Evolutionary conservation across 1,139 yeast genomes (phyloP).

Genomic region (Torulaspora globosa): DNA sequence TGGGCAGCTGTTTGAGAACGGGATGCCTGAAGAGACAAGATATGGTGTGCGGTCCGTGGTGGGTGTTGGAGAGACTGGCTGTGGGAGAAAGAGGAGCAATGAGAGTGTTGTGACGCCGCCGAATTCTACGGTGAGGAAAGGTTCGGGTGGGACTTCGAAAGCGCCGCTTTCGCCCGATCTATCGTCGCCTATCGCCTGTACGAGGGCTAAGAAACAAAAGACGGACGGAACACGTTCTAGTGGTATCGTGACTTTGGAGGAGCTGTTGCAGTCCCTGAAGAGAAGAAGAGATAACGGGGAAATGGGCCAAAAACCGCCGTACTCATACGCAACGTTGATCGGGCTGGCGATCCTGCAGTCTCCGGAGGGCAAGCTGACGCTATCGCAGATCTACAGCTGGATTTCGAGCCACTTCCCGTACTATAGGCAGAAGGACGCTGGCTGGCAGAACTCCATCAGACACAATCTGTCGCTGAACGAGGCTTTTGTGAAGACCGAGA

Average conservation of each 20-base stretch:
- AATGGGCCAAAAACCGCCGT: slow-evolving; percentile 68
- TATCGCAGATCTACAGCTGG: slow-evolving; percentile 92
- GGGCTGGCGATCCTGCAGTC: slow-evolving; percentile 91
- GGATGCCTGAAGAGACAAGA: slow-evolving; percentile 1
- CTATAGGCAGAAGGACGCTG: slow-evolving; percentile 81
- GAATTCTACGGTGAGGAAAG: slow-evolving; percentile 22
- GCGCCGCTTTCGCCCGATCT: slow-evolving; percentile 47
- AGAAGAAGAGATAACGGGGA: slow-evolving; percentile 28
- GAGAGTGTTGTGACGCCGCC: slow-evolving; percentile 27
- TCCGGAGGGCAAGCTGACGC: slow-evolving; percentile 71
- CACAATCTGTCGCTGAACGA: slow-evolving; percentile 81
- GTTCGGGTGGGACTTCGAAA: slow-evolving; percentile 5
- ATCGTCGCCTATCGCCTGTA: slow-evolving; percentile 41
- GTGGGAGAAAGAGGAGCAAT: slow-evolving; percentile 8
- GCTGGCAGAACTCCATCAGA: slow-evolving; percentile 91
- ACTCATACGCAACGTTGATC: slow-evolving; percentile 87
- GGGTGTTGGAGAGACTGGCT: neutral
- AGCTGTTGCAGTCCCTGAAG: slow-evolving; percentile 25
- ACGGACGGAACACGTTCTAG: slow-evolving; percentile 21
- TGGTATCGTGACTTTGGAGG: slow-evolving; percentile 25
- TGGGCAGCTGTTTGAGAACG: neutral
- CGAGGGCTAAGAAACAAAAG: slow-evolving; percentile 23
- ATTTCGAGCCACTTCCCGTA: slow-evolving; percentile 81
- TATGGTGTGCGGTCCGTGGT: neutral
- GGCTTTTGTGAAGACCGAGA: slow-evolving; percentile 85